These are phyloP conservation scores for Marvania coccoides DNA, from an alignment of 139 green algal genomes.

Conservation along the genomic window DNA sequence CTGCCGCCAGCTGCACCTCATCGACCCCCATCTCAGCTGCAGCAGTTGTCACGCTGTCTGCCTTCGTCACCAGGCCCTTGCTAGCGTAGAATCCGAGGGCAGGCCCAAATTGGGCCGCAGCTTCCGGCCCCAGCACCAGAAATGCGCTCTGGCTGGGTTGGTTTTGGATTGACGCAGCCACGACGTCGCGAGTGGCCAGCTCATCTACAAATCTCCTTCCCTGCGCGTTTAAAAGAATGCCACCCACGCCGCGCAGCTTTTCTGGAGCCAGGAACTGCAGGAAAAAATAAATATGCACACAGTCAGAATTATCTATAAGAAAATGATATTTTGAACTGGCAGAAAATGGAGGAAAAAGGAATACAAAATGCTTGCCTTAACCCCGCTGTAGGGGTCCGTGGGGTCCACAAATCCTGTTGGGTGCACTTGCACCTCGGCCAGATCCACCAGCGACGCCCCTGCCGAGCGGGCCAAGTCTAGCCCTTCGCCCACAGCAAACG, in stretches of 20 bases:
- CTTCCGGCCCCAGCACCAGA: conserved; percentile 40
- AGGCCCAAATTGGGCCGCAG: conserved; percentile 33
- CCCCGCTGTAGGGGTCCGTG: conserved; percentile 25
- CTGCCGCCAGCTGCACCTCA: conserved; percentile 11
- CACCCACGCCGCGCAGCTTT: conserved; percentile 62
- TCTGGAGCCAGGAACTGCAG: conserved; percentile 62
- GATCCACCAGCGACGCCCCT: conserved; percentile 31
- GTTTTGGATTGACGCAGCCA: conserved; percentile 38
- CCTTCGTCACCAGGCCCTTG: conserved; percentile 47
- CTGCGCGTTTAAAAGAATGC: conserved; percentile 47
- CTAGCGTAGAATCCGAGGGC: conserved; percentile 56
- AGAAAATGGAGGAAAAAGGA: too few species aligned
- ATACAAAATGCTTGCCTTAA: conserved; percentile 16
- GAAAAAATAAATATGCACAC: background rate
- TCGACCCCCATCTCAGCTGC: conserved; percentile 23
- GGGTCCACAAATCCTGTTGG: conserved; percentile 69
- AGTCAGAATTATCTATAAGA: too few species aligned
- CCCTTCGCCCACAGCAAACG: conserved; percentile 54
- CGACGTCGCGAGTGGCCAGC: conserved; percentile 50
- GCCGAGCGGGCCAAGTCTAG: conserved; percentile 34
- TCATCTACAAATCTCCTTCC: conserved; percentile 70
- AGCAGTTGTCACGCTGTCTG: conserved; percentile 19
- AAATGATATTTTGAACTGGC: too few species aligned
- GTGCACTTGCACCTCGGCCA: conserved; percentile 72
- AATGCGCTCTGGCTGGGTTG: conserved; percentile 18